phyloP scores from a whole-genome alignment of 1,139 yeast species.

The Scheffersomyces lignicola region DNA sequence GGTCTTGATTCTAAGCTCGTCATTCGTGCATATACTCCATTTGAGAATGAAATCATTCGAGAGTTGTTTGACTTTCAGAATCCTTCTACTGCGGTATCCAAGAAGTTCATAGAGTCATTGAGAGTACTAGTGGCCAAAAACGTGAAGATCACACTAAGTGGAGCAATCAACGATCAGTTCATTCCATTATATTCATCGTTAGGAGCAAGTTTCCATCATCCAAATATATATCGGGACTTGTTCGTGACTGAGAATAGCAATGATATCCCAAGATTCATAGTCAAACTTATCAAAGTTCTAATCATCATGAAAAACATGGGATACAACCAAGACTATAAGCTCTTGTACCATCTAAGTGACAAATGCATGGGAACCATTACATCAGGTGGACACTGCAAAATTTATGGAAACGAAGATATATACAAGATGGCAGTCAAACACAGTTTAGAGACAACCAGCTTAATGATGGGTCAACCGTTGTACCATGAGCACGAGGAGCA shows the following conservation, averaged over 20 bases:
- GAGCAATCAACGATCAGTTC: slow-evolving; percentile 46
- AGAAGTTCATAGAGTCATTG: slow-evolving; percentile 32
- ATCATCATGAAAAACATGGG: slow-evolving; percentile 42
- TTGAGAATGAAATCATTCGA: slow-evolving; percentile 49
- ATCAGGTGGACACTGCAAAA: slow-evolving; percentile 31
- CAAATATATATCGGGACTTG: slow-evolving; percentile 51
- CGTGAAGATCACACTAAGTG: slow-evolving; percentile 52
- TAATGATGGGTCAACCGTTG: slow-evolving; percentile 17
- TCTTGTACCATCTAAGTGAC: slow-evolving; percentile 33
- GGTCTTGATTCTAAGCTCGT: slow-evolving; percentile 49
- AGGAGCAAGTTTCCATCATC: slow-evolving; percentile 47
- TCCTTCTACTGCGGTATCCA: slow-evolving; percentile 31
- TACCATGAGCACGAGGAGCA: slow-evolving; percentile 7
- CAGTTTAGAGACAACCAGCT: slow-evolving; percentile 38
- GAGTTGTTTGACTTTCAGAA: slow-evolving; percentile 51
- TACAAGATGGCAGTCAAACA: slow-evolving; percentile 33
- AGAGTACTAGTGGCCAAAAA: slow-evolving; percentile 33
- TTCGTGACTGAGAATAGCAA: slow-evolving; percentile 20
- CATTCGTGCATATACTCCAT: slow-evolving; percentile 43
- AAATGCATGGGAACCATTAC: slow-evolving; percentile 25
- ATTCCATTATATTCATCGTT: slow-evolving; percentile 47
- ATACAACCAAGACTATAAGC: slow-evolving; percentile 27
- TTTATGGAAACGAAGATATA: slow-evolving; percentile 24
- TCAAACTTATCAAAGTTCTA: slow-evolving; percentile 31
- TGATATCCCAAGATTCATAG: slow-evolving; percentile 31